Evolutionary conservation across 1,284 basidiomycete genomes (phyloP).

Genomic region (Rhodotorula sp.): DNA sequence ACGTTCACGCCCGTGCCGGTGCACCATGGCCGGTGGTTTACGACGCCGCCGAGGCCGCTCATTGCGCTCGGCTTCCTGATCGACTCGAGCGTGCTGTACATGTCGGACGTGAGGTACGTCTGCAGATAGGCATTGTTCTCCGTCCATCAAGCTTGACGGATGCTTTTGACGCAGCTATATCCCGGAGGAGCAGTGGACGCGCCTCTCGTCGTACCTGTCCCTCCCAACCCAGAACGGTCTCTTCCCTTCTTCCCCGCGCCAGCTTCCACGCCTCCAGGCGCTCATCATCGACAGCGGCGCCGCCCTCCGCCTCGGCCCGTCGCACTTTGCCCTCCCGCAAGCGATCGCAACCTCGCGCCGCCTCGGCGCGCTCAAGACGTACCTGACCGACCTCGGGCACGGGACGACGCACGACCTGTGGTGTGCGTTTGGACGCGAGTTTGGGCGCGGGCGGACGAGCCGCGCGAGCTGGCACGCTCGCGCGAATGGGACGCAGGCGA

Average conservation of each 20-base stretch:
- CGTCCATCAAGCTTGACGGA: too few relatives aligned
- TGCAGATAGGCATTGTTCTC: slow-evolving; percentile 51
- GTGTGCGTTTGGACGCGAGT: slow-evolving; percentile 59
- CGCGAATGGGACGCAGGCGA: background rate
- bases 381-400: slow-evolving; percentile 71
- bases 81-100: slow-evolving; percentile 53
- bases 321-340: slow-evolving; percentile 69
- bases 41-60: slow-evolving; percentile 59
- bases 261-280: slow-evolving; percentile 50
- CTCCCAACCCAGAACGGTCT: slow-evolving; percentile 41
- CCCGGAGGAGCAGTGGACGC: slow-evolving; percentile 67
- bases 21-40: slow-evolving; percentile 52
- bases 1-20: slow-evolving; percentile 65
- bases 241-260: slow-evolving; percentile 28
- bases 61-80: slow-evolving; percentile 71
- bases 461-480: background rate
- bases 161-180: slow-evolving; percentile 53
- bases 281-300: slow-evolving; percentile 70
- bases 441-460: slow-evolving; percentile 47
- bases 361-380: slow-evolving; percentile 62
- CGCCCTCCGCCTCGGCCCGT: slow-evolving; percentile 55
- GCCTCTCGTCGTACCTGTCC: slow-evolving; percentile 52
- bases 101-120: slow-evolving; percentile 74
- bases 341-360: slow-evolving; percentile 60
- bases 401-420: slow-evolving; percentile 69